Base-by-base conservation (phyloP, 192 early-diverging fungal species). In the Cladochytrium replicatum region DNA sequence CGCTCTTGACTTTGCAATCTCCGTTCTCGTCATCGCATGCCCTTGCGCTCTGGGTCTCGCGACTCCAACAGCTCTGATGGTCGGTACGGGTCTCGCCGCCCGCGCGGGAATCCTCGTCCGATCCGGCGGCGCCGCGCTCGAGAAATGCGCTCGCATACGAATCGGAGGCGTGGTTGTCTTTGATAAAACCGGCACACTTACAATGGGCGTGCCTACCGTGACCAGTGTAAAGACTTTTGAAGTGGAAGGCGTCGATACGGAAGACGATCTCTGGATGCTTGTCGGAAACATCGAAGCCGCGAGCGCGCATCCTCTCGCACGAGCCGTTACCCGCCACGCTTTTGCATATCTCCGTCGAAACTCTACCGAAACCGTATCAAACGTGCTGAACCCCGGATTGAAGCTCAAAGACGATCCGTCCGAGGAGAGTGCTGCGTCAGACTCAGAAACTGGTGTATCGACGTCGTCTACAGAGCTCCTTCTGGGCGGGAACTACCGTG, bases 171-270 rank as follows among this genome's bases (percentile, higher is more conserved):
- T 44, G 17, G 74, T 91, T 39, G 74, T 74, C 9, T 88, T 88
- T 66, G 88, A 91, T 59, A 91, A 91, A 54, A 91, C 88, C 29
- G 88, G 88, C 9, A 91, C 88, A 0, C 42, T 88, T 6, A 91
- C 88, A 0, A 54, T 11, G 65, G 88, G 71, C 25, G 83, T 80
- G 26, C 87, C 87, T 19, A 62, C 56, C 2, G 76, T 84, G 19
- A 72, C 72, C 2, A 71, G 63, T 28, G n/a, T n/a, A n/a, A 9
- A 34, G n/a, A 4, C 22, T 42, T 25, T 21, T 7, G 26, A 42
- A 42, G 22, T 25, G 13, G 26, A 41, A 51, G 0, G 57, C 51
- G 61, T 29, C 52, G 6, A 23, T 44, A 23, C 55, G 21, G 51
- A 64, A 11, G 9, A 3, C 2, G 58, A 63, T 6, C 25, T 70